Evolutionary conservation across 768 basidiomycete species (phyloP).

Genomic region (Lanmaoa pseudosensibilis): DNA sequence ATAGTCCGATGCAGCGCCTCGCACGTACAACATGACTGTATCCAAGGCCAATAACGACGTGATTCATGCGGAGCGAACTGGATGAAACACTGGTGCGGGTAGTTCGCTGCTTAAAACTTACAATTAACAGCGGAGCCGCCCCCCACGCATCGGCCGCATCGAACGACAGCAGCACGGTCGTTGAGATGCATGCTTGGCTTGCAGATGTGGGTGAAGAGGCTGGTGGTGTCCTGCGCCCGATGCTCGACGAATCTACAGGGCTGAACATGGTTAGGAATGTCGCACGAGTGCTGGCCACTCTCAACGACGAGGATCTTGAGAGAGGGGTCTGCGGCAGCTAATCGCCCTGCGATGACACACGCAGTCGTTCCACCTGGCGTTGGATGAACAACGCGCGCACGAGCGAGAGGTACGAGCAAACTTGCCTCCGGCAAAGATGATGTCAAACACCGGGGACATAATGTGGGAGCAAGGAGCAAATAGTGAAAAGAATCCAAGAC

Average conservation of each 20-base stretch:
- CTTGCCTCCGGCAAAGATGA: slow-evolving; percentile 59
- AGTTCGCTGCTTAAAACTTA: slow-evolving; percentile 23
- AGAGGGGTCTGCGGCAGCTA: slow-evolving; percentile 51
- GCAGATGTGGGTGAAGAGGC: slow-evolving; percentile 43
- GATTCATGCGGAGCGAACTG: neutral
- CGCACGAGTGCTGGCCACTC: slow-evolving; percentile 51
- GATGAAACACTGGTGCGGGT: neutral
- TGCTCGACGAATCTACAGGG: slow-evolving; percentile 52
- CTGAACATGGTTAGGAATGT: slow-evolving; percentile 49
- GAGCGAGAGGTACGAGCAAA: neutral
- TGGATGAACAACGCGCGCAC: neutral
- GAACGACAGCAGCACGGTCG: slow-evolving; percentile 46
- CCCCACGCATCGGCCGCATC: slow-evolving; percentile 52
- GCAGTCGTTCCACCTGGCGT: slow-evolving; percentile 48
- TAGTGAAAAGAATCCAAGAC: too few species aligned
- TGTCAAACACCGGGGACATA: slow-evolving; percentile 38
- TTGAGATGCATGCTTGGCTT: slow-evolving; percentile 43
- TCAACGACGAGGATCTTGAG: slow-evolving; percentile 63
- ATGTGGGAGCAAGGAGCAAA: neutral
- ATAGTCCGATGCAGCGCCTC: slow-evolving; percentile 62
- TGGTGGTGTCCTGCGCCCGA: slow-evolving; percentile 38
- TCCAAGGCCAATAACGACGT: neutral
- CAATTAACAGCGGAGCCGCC: slow-evolving; percentile 67
- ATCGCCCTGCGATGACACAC: slow-evolving; percentile 52
- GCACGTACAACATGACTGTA: slow-evolving; percentile 51